Conservation (phyloP, 345 rosid genomes). For the Murraya paniculata region DNA sequence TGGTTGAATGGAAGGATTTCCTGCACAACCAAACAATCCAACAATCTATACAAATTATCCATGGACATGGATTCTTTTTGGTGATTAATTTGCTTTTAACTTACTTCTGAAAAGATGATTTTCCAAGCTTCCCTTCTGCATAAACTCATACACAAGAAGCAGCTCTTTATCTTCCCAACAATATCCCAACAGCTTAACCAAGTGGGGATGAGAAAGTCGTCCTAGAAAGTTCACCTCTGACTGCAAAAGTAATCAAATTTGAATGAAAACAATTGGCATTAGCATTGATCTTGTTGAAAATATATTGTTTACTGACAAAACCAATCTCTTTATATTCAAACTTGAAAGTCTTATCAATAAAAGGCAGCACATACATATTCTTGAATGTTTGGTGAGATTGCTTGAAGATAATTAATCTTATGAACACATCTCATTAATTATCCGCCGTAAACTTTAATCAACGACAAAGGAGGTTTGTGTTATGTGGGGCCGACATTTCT, state of each 20-base stretch:
- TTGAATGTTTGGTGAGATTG: not conserved
- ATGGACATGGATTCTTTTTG: not conserved
- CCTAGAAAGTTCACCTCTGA: conserved; percentile 81
- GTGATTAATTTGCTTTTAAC: conserved; percentile 12
- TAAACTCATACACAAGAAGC: conserved; percentile 76
- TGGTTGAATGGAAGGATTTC: conserved; percentile 49
- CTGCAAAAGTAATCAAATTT: conserved; percentile 39
- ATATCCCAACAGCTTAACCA: conserved; percentile 72
- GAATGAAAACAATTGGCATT: not conserved
- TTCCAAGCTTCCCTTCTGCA: conserved; percentile 79
- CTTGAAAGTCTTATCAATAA: not conserved
- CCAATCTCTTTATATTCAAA: not conserved
- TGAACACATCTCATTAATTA: not conserved
- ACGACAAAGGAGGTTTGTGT: not conserved
- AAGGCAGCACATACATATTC: not conserved
- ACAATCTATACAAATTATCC: not conserved
- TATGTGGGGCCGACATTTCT: conserved; percentile 16
- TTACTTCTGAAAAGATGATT: conserved; percentile 83
- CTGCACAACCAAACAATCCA: conserved; percentile 26
- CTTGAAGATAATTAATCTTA: not conserved
- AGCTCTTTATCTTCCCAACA: conserved; percentile 77
- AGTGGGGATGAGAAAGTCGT: conserved; percentile 74
- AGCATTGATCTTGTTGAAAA: conserved; percentile 1
- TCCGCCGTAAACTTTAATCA: conserved; percentile 8
- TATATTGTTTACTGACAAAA: not conserved